phyloP scores from a whole-genome alignment of 306 rosid species.

The Casuarina glauca region DNA sequence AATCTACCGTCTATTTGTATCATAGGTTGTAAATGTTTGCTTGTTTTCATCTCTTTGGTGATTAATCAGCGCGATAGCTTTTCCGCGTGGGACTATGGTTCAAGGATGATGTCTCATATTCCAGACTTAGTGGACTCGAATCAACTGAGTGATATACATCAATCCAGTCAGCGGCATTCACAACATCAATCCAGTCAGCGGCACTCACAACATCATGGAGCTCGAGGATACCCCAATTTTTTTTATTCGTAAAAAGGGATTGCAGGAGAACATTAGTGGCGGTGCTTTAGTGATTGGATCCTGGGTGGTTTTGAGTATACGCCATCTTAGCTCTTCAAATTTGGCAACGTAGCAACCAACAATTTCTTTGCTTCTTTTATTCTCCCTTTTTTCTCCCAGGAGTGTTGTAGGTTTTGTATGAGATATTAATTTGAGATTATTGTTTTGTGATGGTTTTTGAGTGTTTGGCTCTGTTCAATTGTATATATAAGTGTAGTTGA shows the following conservation, averaged over 20 bases:
- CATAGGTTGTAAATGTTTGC: background rate
- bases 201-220: conserved; percentile 31
- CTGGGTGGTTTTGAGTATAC: conserved; percentile 29
- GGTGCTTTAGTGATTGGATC: conserved; percentile 14
- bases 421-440: conserved; percentile 8
- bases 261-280: conserved; percentile 38
- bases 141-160: conserved; percentile 28
- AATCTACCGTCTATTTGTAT: background rate
- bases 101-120: conserved; percentile 27
- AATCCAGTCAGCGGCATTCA: conserved; percentile 27
- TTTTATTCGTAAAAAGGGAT: conserved; percentile 28
- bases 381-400: background rate
- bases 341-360: conserved; percentile 47
- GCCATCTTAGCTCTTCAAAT: conserved; percentile 38
- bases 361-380: background rate
- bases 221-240: conserved; percentile 16
- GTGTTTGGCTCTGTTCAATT: conserved; percentile 44
- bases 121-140: conserved; percentile 33
- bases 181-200: conserved; percentile 32
- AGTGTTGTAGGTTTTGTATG: conserved; percentile 22
- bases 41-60: background rate
- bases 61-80: conserved; percentile 16
- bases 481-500: conserved; percentile 44
- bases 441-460: conserved; percentile 23
- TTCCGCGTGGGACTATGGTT: conserved; percentile 28